Evolutionary conservation across 495 filamentous ascomycete species (phyloP).

Genomic region (Thozetella sp.): DNA sequence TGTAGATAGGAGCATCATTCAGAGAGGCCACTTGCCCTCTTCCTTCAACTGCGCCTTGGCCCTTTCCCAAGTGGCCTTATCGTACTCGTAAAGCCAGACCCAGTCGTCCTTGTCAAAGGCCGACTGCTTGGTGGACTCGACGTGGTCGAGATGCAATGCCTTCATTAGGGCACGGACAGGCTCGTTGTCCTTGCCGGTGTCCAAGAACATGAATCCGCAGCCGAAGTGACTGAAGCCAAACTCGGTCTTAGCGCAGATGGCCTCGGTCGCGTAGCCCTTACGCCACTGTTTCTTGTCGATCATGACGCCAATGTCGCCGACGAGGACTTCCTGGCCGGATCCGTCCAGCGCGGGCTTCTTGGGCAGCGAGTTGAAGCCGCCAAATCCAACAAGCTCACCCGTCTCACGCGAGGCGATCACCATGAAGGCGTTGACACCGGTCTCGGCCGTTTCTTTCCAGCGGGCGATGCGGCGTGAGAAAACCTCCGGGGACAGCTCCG

Average conservation of each 20-base stretch:
- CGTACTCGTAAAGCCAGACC: not conserved
- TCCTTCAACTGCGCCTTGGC: not conserved
- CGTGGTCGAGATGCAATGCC: not conserved
- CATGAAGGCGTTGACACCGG: not conserved
- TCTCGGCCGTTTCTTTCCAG: not conserved
- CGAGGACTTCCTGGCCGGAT: not conserved
- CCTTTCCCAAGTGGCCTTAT: not conserved
- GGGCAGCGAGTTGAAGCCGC: not conserved
- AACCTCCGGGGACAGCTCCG: not conserved
- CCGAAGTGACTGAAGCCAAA: conserved; percentile 1
- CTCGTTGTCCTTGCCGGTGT: not conserved
- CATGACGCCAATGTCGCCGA: not conserved
- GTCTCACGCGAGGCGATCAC: not conserved
- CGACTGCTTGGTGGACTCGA: not conserved
- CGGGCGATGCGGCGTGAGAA: not conserved
- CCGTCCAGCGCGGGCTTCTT: not conserved
- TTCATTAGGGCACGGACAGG: not conserved
- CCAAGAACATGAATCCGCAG: not conserved
- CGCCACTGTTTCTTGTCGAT: conserved; percentile 1
- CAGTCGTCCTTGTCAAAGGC: not conserved
- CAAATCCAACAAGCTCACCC: not conserved
- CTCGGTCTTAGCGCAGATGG: conserved; percentile 2
- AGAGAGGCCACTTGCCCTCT: not conserved
- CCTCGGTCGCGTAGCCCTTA: conserved; percentile 1
- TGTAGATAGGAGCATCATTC: not conserved